A percentile compares a stretch with the other conserved stretches of the same genome.
Conservation (phyloP, 2,329 filamentous ascomycete genomes). For the Magnaporthiopsis rhizophila region DNA sequence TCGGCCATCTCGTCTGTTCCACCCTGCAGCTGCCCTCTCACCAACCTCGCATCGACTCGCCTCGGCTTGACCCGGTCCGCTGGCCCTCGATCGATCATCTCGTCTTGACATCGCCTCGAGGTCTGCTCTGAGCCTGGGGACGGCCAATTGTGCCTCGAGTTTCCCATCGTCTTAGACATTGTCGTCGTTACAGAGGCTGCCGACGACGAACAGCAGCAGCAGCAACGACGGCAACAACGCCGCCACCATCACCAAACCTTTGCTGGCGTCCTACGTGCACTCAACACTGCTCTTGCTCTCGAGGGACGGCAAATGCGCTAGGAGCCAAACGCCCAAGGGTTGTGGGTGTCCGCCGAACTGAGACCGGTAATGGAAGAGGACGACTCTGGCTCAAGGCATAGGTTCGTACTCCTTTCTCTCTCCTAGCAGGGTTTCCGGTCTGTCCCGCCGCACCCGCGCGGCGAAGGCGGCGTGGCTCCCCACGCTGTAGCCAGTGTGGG, state of each 20-base stretch:
- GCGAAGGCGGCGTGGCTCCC: neutral
- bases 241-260: neutral
- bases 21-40: neutral
- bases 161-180: neutral
- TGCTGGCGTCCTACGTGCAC: neutral
- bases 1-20: neutral
- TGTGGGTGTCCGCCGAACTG: slow-evolving; percentile 3
- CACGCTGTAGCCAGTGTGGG: neutral
- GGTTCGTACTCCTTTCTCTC: slow-evolving; percentile 20
- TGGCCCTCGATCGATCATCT: neutral
- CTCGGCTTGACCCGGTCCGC: neutral
- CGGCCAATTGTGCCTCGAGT: neutral
- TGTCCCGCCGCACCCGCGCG: neutral
- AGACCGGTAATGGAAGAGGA: slow-evolving; percentile 31
- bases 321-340: slow-evolving; percentile 1
- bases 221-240: too few species aligned
- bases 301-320: slow-evolving; percentile 6
- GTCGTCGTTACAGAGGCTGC: neutral
- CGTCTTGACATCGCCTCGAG: neutral
- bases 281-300: neutral
- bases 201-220: neutral
- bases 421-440: slow-evolving; percentile 3
- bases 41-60: neutral
- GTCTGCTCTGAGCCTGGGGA: neutral
- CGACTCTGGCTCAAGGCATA: slow-evolving; percentile 29